Conservation (phyloP, 78 protist genomes). For the Pigoraptor vietnamica region DNA sequence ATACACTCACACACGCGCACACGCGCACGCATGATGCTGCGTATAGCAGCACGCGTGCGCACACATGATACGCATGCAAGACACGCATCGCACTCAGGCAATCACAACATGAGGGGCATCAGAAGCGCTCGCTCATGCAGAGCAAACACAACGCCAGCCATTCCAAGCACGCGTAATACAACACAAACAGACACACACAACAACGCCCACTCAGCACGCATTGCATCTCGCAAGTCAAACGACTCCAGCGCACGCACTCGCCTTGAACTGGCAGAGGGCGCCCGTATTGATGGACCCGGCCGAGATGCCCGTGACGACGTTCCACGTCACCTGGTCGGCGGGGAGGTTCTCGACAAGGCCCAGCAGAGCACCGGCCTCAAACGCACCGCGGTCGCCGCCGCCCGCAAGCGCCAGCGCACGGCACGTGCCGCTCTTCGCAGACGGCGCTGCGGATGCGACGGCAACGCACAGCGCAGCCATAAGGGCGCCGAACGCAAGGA, state of each 20-base stretch:
- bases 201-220: background rate
- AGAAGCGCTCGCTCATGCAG: too few species aligned
- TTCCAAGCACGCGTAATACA: too few species aligned
- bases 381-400: constrained; percentile 7
- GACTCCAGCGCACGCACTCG: background rate
- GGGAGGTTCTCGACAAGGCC: background rate
- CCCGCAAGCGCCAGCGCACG: background rate
- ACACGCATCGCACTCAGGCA: too few species aligned
- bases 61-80: too few species aligned
- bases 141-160: too few species aligned
- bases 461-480: background rate
- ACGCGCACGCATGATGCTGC: too few species aligned
- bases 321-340: background rate
- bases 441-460: background rate
- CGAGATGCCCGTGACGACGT: background rate
- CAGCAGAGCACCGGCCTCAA: background rate
- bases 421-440: background rate
- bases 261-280: background rate
- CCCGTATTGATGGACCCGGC: background rate
- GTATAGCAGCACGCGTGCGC: too few species aligned
- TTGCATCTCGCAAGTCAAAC: background rate
- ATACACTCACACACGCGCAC: too few species aligned
- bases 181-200: background rate
- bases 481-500: too few species aligned
- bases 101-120: too few species aligned